Conservation (phyloP, 495 filamentous ascomycete species). For the Symbiotaphrina buchneri region DNA sequence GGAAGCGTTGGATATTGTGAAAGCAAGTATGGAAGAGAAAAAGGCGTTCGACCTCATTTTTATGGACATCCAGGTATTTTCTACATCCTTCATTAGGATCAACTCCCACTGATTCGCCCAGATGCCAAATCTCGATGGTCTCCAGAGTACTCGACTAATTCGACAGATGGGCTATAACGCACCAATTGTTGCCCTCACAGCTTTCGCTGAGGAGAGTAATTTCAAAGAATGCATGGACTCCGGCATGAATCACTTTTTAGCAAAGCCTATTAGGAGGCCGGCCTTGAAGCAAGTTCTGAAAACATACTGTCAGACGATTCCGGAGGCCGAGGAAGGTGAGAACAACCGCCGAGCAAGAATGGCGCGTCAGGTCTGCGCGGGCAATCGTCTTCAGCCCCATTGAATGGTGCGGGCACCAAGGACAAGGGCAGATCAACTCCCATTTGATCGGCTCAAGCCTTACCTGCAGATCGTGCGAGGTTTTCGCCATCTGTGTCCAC, state of each 20-base stretch:
- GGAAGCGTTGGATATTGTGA: conserved; percentile 71
- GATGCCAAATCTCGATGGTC: conserved; percentile 85
- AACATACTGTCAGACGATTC: conserved; percentile 34
- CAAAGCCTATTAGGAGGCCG: conserved; percentile 68
- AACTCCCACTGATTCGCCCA: conserved; percentile 12
- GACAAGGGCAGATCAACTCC: too few relatives aligned
- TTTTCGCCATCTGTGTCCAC: too few relatives aligned
- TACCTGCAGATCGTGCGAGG: too few relatives aligned
- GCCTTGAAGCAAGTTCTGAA: conserved; percentile 70
- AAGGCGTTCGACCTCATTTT: conserved; percentile 66
- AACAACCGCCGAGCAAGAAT: too few relatives aligned
- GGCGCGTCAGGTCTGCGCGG: too few relatives aligned
- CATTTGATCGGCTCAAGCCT: too few relatives aligned
- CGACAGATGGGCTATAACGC: conserved; percentile 68
- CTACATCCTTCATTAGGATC: background rate
- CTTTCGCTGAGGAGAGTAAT: conserved; percentile 78
- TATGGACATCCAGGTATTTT: conserved; percentile 48
- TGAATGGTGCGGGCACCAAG: too few relatives aligned
- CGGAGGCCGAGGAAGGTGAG: conserved; percentile 22
- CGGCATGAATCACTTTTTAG: conserved; percentile 49
- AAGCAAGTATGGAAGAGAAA: conserved; percentile 51
- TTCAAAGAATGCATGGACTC: conserved; percentile 59
- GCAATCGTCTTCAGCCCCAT: too few relatives aligned
- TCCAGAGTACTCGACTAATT: conserved; percentile 74
- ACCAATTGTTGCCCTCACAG: conserved; percentile 79